Evolutionary conservation across 164 flowering plant species (phyloP).

Genomic region (Vitis rotundifolia): DNA sequence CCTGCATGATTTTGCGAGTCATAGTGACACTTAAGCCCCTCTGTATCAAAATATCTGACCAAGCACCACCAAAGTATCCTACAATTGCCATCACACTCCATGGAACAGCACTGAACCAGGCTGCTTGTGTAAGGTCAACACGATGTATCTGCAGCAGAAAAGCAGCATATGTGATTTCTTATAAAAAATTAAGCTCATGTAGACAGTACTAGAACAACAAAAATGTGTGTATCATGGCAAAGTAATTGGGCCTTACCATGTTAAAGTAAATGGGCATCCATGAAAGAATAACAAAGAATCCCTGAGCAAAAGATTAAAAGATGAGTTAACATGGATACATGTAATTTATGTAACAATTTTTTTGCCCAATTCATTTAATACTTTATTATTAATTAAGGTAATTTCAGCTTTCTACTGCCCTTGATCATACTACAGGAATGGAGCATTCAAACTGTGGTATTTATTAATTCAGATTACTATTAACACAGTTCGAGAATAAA

Average conservation of each 20-base stretch:
- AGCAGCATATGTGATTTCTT: neutral
- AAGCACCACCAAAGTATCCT: constrained; percentile 81
- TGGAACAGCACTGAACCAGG: constrained; percentile 99
- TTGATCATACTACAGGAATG: neutral
- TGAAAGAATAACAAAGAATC: constrained; percentile 87
- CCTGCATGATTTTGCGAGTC: constrained; percentile 98
- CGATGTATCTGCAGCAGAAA: constrained; percentile 59
- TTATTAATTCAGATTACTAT: neutral
- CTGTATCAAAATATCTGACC: constrained; percentile 72
- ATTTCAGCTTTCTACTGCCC: no score
- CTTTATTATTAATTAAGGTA: no score
- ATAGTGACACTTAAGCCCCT: constrained; percentile 69
- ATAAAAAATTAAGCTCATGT: neutral
- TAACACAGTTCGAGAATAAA: neutral
- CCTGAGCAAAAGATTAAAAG: constrained; percentile 43
- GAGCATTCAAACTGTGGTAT: neutral
- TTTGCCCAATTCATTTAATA: no score
- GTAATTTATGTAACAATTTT: neutral
- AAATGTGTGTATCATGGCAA: neutral
- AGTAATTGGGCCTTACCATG: constrained; percentile 46
- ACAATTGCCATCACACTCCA: constrained; percentile 92
- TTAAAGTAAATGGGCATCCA: constrained; percentile 99
- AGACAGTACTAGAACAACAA: neutral
- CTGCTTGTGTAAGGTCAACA: constrained; percentile 93
- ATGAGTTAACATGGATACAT: neutral